These are phyloP conservation scores for Naganishia sp. DNA, from an alignment of 1,284 basidiomycete species.

Conservation along the genomic window DNA sequence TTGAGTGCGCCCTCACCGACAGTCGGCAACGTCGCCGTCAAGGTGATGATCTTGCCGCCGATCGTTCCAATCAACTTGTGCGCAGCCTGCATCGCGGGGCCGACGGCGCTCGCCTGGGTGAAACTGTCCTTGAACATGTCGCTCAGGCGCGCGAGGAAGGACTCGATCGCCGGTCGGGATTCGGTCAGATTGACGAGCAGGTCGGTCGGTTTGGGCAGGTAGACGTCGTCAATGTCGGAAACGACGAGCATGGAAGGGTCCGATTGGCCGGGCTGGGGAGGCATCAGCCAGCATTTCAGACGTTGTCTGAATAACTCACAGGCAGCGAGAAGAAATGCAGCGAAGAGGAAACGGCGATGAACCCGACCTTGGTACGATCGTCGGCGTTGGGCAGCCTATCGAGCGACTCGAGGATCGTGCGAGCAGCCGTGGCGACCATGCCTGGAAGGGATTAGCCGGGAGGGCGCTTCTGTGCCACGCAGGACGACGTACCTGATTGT, in stretches of 20 bases:
- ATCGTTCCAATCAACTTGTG: constrained; percentile 93
- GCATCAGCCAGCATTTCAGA: neutral
- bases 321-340: constrained; percentile 94
- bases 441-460: constrained; percentile 57
- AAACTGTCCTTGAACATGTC: constrained; percentile 97
- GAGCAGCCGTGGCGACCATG: constrained; percentile 96
- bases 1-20: constrained; percentile 90
- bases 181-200: constrained; percentile 92
- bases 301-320: constrained; percentile 35
- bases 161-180: constrained; percentile 76
- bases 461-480: neutral
- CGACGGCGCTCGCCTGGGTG: constrained; percentile 87
- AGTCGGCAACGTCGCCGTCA: constrained; percentile 83
- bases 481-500: constrained; percentile 65
- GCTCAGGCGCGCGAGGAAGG: constrained; percentile 75
- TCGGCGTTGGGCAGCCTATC: constrained; percentile 96
- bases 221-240: constrained; percentile 94
- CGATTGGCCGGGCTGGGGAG: constrained; percentile 69
- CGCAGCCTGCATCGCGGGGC: constrained; percentile 93
- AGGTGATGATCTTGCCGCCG: constrained; percentile 92
- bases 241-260: constrained; percentile 96
- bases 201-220: constrained; percentile 94
- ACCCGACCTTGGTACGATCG: constrained; percentile 84
- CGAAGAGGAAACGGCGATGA: constrained; percentile 89
- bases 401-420: constrained; percentile 91